phyloP scores from a whole-genome alignment of 306 rosid species.

The Amphicarpaea edgeworthii region DNA sequence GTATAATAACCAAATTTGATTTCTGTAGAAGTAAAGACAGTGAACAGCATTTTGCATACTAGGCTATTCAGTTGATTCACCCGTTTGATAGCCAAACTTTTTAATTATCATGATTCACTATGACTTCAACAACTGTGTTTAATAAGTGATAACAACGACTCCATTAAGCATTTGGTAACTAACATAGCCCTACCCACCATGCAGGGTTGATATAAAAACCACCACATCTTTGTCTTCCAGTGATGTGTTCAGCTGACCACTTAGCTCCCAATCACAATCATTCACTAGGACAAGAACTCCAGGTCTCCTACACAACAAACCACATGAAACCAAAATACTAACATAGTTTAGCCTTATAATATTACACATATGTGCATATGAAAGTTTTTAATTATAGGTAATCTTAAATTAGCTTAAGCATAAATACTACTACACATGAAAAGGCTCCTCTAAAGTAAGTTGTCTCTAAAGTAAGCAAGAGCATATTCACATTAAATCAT shows the following conservation, averaged over 20 bases:
- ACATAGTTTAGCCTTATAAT: constrained; percentile 18
- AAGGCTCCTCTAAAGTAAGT: neutral
- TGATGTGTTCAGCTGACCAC: constrained; percentile 80
- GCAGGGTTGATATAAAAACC: constrained; percentile 93
- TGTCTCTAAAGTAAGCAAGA: constrained; percentile 15
- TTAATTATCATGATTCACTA: neutral
- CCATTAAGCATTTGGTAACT: constrained; percentile 2
- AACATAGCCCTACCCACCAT: constrained; percentile 71
- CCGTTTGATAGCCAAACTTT: constrained; percentile 18
- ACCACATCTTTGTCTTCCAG: constrained; percentile 90
- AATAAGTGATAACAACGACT: neutral
- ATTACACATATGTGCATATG: neutral
- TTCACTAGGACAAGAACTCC: constrained; percentile 95
- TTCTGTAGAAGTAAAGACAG: neutral
- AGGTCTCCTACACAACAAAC: constrained; percentile 79
- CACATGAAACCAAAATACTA: neutral
- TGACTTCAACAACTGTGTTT: constrained; percentile 24
- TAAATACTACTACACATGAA: neutral
- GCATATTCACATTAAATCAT: constrained; percentile 10
- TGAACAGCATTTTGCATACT: constrained; percentile 21
- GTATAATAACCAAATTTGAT: constrained; percentile 9
- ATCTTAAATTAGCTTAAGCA: constrained; percentile 36
- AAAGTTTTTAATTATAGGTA: neutral
- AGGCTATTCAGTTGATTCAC: constrained; percentile 5
- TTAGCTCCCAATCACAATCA: constrained; percentile 98